These are phyloP conservation scores for Oxytropis ochrocephala DNA, from an alignment of 306 rosid species.

Conservation along the genomic window DNA sequence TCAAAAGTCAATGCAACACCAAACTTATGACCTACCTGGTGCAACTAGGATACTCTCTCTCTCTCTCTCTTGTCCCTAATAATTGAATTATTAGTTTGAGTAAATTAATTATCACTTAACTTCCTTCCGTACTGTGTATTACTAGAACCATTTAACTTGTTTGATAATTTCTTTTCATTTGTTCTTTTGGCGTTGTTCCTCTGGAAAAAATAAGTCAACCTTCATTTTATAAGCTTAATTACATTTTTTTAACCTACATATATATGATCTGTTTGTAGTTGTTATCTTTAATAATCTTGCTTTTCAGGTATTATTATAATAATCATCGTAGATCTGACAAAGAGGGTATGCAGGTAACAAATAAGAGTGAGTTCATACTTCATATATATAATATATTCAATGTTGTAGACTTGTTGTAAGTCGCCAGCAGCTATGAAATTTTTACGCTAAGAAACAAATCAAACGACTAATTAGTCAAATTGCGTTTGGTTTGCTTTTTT, in stretches of 20 bases:
- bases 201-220: no score
- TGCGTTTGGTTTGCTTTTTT: constrained; percentile 21
- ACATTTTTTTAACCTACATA: no score
- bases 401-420: not conserved
- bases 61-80: not conserved
- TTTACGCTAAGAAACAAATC: not conserved
- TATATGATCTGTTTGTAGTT: not conserved
- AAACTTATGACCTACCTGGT: constrained; percentile 7
- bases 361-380: not conserved
- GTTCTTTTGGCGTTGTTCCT: no score
- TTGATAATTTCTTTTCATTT: no score
- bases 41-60: not conserved
- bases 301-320: not conserved
- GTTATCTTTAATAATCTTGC: not conserved
- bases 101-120: no score
- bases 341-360: constrained; percentile 10
- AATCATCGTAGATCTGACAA: not conserved
- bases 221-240: no score
- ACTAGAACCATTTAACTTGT: no score
- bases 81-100: no score
- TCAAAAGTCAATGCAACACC: constrained; percentile 18
- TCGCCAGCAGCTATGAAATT: not conserved
- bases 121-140: no score
- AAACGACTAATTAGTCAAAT: constrained; percentile 13
- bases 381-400: not conserved